Conservation (phyloP, 2,329 filamentous ascomycete genomes). For the Plectosphaerella plurivora region DNA sequence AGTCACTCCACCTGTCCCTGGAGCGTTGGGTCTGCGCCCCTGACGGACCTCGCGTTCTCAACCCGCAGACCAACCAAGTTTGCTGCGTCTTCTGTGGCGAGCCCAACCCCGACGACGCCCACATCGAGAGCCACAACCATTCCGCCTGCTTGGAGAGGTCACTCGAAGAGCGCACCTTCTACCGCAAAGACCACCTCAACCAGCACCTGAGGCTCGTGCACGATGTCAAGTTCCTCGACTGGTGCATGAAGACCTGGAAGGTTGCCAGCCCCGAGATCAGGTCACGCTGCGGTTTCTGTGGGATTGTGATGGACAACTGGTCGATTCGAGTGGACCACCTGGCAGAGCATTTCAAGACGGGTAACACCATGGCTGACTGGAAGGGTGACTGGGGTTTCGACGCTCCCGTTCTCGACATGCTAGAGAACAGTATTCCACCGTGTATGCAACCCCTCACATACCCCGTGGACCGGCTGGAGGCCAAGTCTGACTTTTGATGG, state of each 20-base stretch:
- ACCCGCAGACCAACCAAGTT: conserved; percentile 53
- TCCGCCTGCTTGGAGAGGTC: conserved; percentile 63
- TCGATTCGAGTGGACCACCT: conserved; percentile 56
- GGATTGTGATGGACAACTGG: conserved; percentile 58
- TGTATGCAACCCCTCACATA: conserved; percentile 44
- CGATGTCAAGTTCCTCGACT: conserved; percentile 53
- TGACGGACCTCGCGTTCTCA: conserved; percentile 49
- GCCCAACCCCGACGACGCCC: conserved; percentile 48
- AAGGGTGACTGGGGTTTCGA: conserved; percentile 69
- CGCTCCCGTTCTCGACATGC: conserved; percentile 53
- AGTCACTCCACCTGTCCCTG: conserved; percentile 60
- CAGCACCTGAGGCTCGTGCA: conserved; percentile 62
- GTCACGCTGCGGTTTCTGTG: conserved; percentile 63
- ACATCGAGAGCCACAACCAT: conserved; percentile 56
- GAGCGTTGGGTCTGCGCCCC: conserved; percentile 63
- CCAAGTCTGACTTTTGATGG: conserved; percentile 32
- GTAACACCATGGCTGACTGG: conserved; percentile 64
- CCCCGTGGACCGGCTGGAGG: conserved; percentile 29
- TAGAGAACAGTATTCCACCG: conserved; percentile 63
- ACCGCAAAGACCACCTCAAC: conserved; percentile 63
- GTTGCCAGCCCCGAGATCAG: conserved; percentile 55
- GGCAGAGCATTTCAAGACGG: conserved; percentile 64
- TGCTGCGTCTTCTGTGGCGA: conserved; percentile 58
- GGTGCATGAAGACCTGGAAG: conserved; percentile 65
- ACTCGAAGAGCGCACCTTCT: conserved; percentile 58